Percentiles rank a stretch among this genome's conserved stretches.
phyloP scores from a whole-genome alignment of 2,329 filamentous ascomycete genomes.

The Colletotrichum eremochloae region DNA sequence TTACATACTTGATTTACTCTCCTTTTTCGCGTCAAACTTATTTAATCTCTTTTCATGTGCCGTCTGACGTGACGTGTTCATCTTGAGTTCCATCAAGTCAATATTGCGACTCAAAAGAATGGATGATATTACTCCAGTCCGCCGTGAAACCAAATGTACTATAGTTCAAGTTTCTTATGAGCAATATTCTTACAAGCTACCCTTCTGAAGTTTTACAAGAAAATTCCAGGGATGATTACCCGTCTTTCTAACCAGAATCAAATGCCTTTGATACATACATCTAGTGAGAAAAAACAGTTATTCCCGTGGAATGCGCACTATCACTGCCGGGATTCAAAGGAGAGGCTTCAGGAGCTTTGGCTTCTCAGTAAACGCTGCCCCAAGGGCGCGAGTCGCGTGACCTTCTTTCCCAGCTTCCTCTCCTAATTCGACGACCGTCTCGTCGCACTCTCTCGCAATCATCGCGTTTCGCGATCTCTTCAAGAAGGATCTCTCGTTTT shows the following conservation, averaged over 20 bases:
- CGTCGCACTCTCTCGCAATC: conserved; percentile 21
- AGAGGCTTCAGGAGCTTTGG: not conserved
- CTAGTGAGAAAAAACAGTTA: not conserved
- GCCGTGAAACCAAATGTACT: too few relatives aligned
- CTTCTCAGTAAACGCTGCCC: conserved; percentile 12
- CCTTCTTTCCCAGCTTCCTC: conserved; percentile 35
- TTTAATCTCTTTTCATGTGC: not conserved
- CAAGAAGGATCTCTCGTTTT: conserved; percentile 27
- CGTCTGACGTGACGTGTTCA: not conserved
- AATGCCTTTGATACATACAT: not conserved
- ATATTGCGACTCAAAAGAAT: not conserved
- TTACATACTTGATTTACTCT: too few relatives aligned
- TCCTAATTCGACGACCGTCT: conserved; percentile 28
- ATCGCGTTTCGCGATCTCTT: conserved; percentile 34
- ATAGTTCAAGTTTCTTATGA: not conserved
- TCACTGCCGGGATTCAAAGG: too few relatives aligned
- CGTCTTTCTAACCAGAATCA: too few relatives aligned
- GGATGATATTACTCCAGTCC: too few relatives aligned
- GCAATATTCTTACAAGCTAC: not conserved
- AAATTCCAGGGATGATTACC: not conserved
- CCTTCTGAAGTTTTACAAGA: not conserved
- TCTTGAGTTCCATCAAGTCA: not conserved
- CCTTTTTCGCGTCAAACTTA: too few relatives aligned
- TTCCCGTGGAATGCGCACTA: not conserved
- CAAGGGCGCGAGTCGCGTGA: conserved; percentile 20